Base-by-base conservation (phyloP, 2,329 filamentous ascomycete genomes). In the Tricladium varicosporioides region DNA sequence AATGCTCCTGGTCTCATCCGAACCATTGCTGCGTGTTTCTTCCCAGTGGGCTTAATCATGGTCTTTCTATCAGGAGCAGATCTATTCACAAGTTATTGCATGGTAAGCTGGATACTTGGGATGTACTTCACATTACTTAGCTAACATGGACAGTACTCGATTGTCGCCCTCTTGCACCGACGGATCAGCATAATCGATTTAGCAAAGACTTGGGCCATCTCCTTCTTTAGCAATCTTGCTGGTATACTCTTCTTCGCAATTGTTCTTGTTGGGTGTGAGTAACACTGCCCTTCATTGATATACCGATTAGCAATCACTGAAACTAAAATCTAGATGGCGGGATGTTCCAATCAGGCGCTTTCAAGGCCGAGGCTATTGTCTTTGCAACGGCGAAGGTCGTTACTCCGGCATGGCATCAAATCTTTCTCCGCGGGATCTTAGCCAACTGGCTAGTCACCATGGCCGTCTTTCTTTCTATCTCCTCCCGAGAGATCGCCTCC, bases 371-470 rank as follows among this genome's bases (percentile, higher is more conserved):
- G 49, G 76, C 75, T 2, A 71, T 79, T 18, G 67, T 70, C 1
- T 79, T 78, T 51, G 76, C 77, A 0, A 77, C 72, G 8, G 72
- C 73, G 16, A 84, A 83, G 60, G 77, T 76, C 59, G 67, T 81
- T 8, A 72, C 68, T 0, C 80, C 80, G 0, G 62, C 72, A 2
- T 80, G 79, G 71, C 76, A 80, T 49, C 74, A 78, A 54, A 79
- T 84, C 51, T 81, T 84, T 63, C 68, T 83, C 0, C 74, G 78
- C 42, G 81, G 70, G 0, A 81, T 84, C 45, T 78, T 80, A 64
- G 65, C 61, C 62, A 83, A 83, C 68, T 84, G 80, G 80, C 75
- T 85, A 0, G 80, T 84, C 2, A 81, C 79, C 57, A 69, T 83
- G 22, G 79, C 78, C 0, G 76, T 78, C 45, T 83, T 74, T 57